Evolutionary conservation across 495 filamentous ascomycete species (phyloP).

Genomic region (Penicillium cinerascens): DNA sequence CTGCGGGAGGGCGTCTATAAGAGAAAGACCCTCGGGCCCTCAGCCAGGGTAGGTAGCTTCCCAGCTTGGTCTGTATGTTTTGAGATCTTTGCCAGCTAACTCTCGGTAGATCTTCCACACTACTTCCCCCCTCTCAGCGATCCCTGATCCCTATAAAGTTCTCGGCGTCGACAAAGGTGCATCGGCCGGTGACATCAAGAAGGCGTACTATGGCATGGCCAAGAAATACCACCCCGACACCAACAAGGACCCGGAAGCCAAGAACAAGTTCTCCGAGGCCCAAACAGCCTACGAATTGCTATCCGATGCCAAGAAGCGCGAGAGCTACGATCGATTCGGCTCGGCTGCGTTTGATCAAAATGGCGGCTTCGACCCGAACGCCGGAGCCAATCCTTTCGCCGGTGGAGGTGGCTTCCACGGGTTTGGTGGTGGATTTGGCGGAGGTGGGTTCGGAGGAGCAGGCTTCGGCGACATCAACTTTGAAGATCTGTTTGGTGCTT

Average conservation of each 20-base stretch:
- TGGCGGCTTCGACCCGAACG: constrained; percentile 68
- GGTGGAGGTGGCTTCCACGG: constrained; percentile 49
- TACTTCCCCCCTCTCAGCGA: constrained; percentile 56
- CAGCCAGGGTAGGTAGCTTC: constrained; percentile 30
- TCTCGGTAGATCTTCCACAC: constrained; percentile 69
- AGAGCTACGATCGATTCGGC: constrained; percentile 86
- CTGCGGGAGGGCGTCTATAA: constrained; percentile 23
- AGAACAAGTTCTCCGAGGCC: constrained; percentile 90
- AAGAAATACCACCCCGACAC: constrained; percentile 98
- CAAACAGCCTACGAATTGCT: constrained; percentile 91
- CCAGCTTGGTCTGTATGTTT: background rate
- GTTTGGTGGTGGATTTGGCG: constrained; percentile 56
- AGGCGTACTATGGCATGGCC: constrained; percentile 96
- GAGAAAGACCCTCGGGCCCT: constrained; percentile 16
- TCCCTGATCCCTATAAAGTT: constrained; percentile 78
- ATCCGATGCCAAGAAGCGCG: constrained; percentile 84
- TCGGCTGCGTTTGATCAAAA: constrained; percentile 81
- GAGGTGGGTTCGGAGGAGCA: constrained; percentile 23
- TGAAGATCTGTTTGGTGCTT: constrained; percentile 90
- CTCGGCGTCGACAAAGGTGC: constrained; percentile 81
- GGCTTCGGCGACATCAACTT: constrained; percentile 72
- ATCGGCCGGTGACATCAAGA: constrained; percentile 87
- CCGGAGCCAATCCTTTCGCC: constrained; percentile 62
- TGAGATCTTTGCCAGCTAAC: background rate
- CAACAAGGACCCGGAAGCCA: constrained; percentile 87